Percentiles rank a stretch among this genome's conserved stretches.
Conservation (phyloP, 1,284 basidiomycete genomes). For the Bjerkandera adusta region DNA sequence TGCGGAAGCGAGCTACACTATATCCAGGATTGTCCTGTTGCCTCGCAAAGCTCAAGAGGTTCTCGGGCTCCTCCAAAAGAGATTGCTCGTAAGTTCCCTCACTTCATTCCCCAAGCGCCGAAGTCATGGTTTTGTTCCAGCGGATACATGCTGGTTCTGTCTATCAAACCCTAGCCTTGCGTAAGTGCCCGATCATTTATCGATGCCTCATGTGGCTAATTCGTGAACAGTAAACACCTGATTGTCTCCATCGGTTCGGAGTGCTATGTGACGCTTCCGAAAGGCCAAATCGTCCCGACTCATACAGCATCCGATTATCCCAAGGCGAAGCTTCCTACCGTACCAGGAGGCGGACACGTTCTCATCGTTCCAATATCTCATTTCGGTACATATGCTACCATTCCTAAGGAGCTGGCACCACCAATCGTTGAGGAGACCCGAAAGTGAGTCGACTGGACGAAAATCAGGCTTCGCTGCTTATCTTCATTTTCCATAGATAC, state of each 20-base stretch:
- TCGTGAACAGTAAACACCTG: slow-evolving; percentile 75
- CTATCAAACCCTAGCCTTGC: slow-evolving; percentile 88
- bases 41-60: slow-evolving; percentile 40
- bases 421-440: slow-evolving; percentile 82
- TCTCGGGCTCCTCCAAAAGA: slow-evolving; percentile 69
- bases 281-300: slow-evolving; percentile 89
- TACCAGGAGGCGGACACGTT: slow-evolving; percentile 93
- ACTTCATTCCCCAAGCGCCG: not conserved
- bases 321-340: slow-evolving; percentile 37
- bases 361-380: slow-evolving; percentile 84
- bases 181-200: slow-evolving; percentile 38
- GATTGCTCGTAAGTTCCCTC: slow-evolving; percentile 63
- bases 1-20: slow-evolving; percentile 84
- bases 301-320: slow-evolving; percentile 46
- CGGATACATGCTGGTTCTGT: slow-evolving; percentile 95
- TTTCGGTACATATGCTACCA: slow-evolving; percentile 54
- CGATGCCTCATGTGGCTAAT: slow-evolving; percentile 1
- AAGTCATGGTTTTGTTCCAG: slow-evolving; percentile 36
- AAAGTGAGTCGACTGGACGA: slow-evolving; percentile 39
- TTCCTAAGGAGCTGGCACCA: slow-evolving; percentile 73
- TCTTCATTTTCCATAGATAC: slow-evolving; percentile 46
- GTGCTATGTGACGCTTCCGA: slow-evolving; percentile 90
- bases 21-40: slow-evolving; percentile 83
- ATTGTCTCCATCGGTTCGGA: slow-evolving; percentile 91
- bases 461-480: not conserved